These are phyloP conservation scores for Oryza longistaminata DNA, from an alignment of 176 grass and related monocot species.

Conservation along the genomic window DNA sequence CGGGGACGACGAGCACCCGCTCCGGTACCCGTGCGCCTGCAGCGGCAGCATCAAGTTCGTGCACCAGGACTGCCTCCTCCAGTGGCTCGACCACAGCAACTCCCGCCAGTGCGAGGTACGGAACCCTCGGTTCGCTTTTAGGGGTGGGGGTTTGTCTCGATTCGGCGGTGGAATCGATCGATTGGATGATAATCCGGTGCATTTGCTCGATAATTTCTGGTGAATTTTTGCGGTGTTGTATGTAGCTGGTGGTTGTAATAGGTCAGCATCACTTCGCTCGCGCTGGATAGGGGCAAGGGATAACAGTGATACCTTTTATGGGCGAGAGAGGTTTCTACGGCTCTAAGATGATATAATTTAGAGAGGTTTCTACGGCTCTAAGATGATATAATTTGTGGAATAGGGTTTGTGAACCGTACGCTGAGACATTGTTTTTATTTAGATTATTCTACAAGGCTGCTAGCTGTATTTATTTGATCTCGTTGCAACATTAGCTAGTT, in stretches of 20 bases:
- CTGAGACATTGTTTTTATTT: background rate
- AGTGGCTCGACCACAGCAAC: constrained; percentile 99
- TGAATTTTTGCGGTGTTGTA: background rate
- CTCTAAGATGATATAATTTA: background rate
- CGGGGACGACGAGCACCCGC: constrained; percentile 79
- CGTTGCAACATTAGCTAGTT: background rate
- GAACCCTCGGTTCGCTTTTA: background rate
- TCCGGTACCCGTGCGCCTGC: constrained; percentile 96
- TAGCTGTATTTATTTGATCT: background rate
- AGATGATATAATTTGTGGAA: background rate
- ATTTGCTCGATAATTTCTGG: background rate
- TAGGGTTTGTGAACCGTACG: background rate
- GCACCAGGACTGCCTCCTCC: constrained; percentile 98
- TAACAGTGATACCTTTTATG: background rate
- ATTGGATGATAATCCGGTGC: background rate
- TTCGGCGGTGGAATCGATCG: constrained; percentile 9
- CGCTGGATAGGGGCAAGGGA: background rate
- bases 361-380: background rate
- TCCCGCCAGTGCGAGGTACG: constrained; percentile 98
- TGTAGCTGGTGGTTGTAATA: background rate
- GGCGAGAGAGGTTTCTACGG: background rate
- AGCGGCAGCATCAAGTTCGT: constrained; percentile 99
- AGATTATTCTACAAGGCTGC: background rate
- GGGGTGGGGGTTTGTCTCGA: background rate
- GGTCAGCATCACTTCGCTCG: background rate